Percentiles rank a stretch among this genome's conserved stretches.
Conservation (phyloP, 2,329 filamentous ascomycete species). For the Biscogniauxia mediterranea region DNA sequence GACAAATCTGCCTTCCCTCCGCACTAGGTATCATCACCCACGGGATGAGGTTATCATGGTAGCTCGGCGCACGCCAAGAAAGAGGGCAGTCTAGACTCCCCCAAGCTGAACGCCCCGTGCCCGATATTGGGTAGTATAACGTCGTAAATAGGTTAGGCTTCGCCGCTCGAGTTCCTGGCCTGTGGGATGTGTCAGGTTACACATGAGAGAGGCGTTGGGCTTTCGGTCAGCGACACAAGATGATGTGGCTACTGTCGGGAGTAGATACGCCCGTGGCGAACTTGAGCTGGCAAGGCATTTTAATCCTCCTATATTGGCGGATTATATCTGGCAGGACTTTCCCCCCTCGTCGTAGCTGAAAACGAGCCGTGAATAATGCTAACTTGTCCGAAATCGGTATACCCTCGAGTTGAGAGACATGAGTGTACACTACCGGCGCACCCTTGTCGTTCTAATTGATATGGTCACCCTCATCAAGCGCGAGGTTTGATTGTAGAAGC, state of each 20-base stretch:
- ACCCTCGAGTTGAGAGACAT: too few relatives aligned
- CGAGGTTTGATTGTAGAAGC: too few relatives aligned
- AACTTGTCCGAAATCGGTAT: too few relatives aligned
- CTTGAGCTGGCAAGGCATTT: too few relatives aligned
- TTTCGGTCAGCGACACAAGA: constrained; percentile 1
- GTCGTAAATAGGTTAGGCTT: background rate
- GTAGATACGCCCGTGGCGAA: background rate
- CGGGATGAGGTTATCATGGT: background rate
- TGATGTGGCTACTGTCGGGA: constrained; percentile 1
- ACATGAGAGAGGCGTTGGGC: background rate
- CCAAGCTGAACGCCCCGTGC: background rate
- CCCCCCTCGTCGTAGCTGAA: too few relatives aligned
- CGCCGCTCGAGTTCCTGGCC: background rate
- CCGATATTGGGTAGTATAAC: background rate
- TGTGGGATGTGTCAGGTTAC: background rate
- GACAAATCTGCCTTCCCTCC: background rate
- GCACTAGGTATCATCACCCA: background rate
- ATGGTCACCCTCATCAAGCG: too few relatives aligned
- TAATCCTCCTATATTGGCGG: too few relatives aligned
- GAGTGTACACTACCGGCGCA: too few relatives aligned
- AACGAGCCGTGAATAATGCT: too few relatives aligned
- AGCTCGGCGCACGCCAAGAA: background rate
- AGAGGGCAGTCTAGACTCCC: background rate
- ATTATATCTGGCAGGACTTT: too few relatives aligned
- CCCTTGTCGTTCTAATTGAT: too few relatives aligned